Percentiles rank a stretch among this genome's conserved stretches.
phyloP scores from a whole-genome alignment of 371 early-diverging fungal species.

The Syncephalastrum monosporum region DNA sequence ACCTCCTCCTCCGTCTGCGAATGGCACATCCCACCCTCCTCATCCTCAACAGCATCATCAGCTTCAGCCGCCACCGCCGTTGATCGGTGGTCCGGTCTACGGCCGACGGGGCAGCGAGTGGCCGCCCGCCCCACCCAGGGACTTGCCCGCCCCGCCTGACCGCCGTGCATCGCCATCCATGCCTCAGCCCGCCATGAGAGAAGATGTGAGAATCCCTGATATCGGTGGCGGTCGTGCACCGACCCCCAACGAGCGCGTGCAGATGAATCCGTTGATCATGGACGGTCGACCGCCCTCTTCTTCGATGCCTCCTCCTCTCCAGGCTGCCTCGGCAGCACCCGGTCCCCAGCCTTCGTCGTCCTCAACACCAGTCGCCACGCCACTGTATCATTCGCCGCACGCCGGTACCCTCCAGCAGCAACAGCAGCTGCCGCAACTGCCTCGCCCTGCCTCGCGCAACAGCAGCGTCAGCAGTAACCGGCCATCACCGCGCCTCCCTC shows the following conservation, averaged over 20 bases:
- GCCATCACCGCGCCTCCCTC: constrained; percentile 1
- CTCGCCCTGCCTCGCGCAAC: constrained; percentile 7
- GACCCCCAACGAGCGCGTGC: constrained; percentile 30
- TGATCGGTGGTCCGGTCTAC: constrained; percentile 8
- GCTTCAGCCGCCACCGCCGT: constrained; percentile 3
- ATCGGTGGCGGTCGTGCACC: constrained; percentile 38
- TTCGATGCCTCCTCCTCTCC: constrained; percentile 12
- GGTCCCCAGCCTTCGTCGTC: constrained; percentile 1
- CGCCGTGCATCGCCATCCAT: constrained; percentile 27
- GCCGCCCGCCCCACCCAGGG: neutral
- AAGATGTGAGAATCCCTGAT: constrained; percentile 47
- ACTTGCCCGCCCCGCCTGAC: constrained; percentile 5
- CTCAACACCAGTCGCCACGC: constrained; percentile 6
- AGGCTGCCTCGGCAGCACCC: neutral
- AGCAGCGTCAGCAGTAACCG: constrained; percentile 4
- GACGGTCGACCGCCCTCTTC: constrained; percentile 18
- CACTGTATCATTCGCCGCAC: constrained; percentile 2
- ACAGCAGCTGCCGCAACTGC: constrained; percentile 6
- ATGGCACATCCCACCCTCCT: constrained; percentile 11
- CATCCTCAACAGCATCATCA: constrained; percentile 11
- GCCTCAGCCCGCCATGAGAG: constrained; percentile 27
- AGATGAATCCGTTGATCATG: constrained; percentile 31
- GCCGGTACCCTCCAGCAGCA: constrained; percentile 11
- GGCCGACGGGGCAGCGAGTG: neutral
- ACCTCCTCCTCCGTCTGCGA: constrained; percentile 15